phyloP scores from a whole-genome alignment of 2,329 filamentous ascomycete species.

The Fusarium heterosporum region DNA sequence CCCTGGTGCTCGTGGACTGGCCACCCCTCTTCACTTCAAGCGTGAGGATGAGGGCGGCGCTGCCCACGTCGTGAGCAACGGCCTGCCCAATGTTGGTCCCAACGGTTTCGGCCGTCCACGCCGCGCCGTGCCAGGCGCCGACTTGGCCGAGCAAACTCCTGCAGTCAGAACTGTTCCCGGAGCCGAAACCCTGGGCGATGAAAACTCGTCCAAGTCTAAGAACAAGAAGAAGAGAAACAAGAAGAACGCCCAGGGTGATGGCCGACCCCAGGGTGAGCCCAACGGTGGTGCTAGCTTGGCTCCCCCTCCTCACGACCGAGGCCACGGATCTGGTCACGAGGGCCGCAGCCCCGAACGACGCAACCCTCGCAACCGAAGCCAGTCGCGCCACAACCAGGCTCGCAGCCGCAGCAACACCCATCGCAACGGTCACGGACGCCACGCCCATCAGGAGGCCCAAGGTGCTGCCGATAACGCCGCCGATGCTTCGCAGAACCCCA shows the following conservation, averaged over 20 bases:
- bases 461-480: conserved; percentile 61
- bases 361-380: conserved; percentile 59
- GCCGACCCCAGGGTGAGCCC: conserved; percentile 61
- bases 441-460: conserved; percentile 38
- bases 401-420: conserved; percentile 65
- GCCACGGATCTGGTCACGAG: conserved; percentile 59
- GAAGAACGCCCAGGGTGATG: conserved; percentile 85
- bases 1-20: conserved; percentile 88
- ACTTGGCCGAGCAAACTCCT: conserved; percentile 74
- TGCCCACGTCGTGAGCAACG: conserved; percentile 84
- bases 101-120: conserved; percentile 85
- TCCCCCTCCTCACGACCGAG: conserved; percentile 57
- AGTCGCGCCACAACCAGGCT: conserved; percentile 65
- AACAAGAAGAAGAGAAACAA: conserved; percentile 99
- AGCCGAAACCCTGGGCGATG: conserved; percentile 72
- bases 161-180: conserved; percentile 76
- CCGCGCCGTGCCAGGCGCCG: conserved; percentile 88
- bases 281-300: conserved; percentile 62
- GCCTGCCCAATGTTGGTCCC: conserved; percentile 73
- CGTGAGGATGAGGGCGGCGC: conserved; percentile 96
- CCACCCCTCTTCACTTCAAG: conserved; percentile 94
- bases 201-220: conserved; percentile 87
- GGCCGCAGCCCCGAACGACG: conserved; percentile 76
- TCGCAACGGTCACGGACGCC: conserved; percentile 46
- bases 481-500: conserved; percentile 70